These are phyloP conservation scores for Agrocybe praecox DNA, from an alignment of 768 basidiomycete species.

Conservation along the genomic window DNA sequence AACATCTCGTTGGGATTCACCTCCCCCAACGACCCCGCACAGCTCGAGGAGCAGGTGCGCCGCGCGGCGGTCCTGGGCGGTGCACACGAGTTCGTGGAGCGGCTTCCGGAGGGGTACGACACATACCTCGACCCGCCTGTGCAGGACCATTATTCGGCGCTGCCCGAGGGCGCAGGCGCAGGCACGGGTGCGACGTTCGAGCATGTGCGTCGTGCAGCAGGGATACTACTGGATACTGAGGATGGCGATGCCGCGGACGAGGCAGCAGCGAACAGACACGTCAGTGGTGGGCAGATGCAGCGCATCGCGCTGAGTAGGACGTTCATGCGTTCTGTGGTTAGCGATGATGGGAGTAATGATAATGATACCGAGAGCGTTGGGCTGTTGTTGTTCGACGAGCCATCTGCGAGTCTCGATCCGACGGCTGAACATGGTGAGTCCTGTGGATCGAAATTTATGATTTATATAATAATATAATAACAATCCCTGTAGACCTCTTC, in stretches of 20 bases:
- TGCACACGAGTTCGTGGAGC: constrained; percentile 63
- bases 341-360: too few relatives aligned
- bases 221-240: too few relatives aligned
- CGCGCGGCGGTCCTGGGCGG: constrained; percentile 70
- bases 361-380: constrained; percentile 58
- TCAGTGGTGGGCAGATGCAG: constrained; percentile 80
- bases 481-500: constrained; percentile 68
- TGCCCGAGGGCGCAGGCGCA: constrained; percentile 67
- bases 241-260: too few relatives aligned
- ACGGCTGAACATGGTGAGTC: constrained; percentile 67
- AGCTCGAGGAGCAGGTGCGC: constrained; percentile 43
- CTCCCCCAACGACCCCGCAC: constrained; percentile 55
- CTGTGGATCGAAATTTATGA: too few relatives aligned
- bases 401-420: constrained; percentile 74
- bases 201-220: constrained; percentile 17
- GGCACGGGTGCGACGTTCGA: constrained; percentile 35
- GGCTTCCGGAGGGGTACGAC: constrained; percentile 65
- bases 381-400: constrained; percentile 70
- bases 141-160: constrained; percentile 62
- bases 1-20: constrained; percentile 76
- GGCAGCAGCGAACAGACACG: neutral
- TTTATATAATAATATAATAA: too few relatives aligned
- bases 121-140: constrained; percentile 78
- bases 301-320: constrained; percentile 71
- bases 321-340: constrained; percentile 68